Base-by-base conservation (phyloP, 306 rosid genomes). In the Cucumis hystrix region DNA sequence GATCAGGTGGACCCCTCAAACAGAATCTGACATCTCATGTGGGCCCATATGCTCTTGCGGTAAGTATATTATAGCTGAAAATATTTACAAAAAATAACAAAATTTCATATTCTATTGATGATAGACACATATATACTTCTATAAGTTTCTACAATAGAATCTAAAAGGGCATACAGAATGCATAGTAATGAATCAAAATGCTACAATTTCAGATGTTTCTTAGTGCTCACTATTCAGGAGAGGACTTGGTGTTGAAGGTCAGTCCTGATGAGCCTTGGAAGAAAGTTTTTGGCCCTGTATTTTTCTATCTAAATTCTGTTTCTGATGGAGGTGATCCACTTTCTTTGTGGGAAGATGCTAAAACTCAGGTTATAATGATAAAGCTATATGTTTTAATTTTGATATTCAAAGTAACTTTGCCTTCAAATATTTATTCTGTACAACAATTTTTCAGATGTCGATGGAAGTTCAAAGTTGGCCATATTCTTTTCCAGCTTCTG, bases 241-340 rank as follows among this genome's bases (percentile, higher is more conserved):
- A 79, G 75, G 98, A 95, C 66, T 71, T 95, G 85, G 83, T 95
- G 57, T 69, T 92, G 35, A 84, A 89, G 49, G 78, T 95, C 81
- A 83, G 80, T 71, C 68, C 85, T 6, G 86, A 87, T 39, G 97
- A 95, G 86, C 67, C 93, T 18, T 95, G 98, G 98, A 95, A 92
- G 88, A 95, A 90, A 80, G 96, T 95, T n/a, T 90, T 86, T 59
- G 98, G 98, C 39, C 98, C 97, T 3, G 83, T 95, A 76, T 95
- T 90, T 79, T 72, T 92, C 59, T 87, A 92, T 79, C 79, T 90
- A 37, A 95, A 95, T 80, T 88, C 90, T 77, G 21, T 86, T 18
- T 67, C 77, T 54, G 52, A 81, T n/a, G 86, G 77, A 43, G 65
- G 20, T 67, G 85, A 84, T 66, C 87, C 89, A 13, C 69, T 75